These are phyloP conservation scores for Zhuliangozyma blackwelliae DNA, from an alignment of 1,139 yeast genomes.

Conservation along the genomic window DNA sequence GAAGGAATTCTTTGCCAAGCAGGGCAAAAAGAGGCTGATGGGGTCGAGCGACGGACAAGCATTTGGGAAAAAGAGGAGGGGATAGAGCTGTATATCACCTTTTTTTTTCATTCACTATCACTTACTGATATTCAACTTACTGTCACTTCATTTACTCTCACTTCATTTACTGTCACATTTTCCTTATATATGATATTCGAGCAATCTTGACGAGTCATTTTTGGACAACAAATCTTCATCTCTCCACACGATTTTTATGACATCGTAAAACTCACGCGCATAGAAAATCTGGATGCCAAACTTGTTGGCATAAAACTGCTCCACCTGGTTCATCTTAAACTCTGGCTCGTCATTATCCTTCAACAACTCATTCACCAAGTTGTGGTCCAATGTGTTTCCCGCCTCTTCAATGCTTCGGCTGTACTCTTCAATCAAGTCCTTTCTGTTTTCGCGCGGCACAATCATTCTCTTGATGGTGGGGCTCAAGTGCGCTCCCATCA, in stretches of 20 bases:
- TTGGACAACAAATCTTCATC: conserved; percentile 34
- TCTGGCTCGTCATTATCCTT: conserved; percentile 29
- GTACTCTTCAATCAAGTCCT: conserved; percentile 64
- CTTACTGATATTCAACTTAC: not conserved
- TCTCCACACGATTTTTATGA: conserved; percentile 65
- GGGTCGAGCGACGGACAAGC: conserved; percentile 39
- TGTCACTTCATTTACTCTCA: no score
- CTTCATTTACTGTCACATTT: not conserved
- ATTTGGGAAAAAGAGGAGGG: conserved; percentile 27
- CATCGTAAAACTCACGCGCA: conserved; percentile 79
- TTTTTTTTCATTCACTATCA: not conserved
- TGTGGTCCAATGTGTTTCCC: conserved; percentile 12
- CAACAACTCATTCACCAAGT: conserved; percentile 31
- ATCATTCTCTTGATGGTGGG: conserved; percentile 52
- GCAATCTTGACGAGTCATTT: conserved; percentile 27
- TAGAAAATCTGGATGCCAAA: conserved; percentile 57
- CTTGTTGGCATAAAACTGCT: conserved; percentile 43
- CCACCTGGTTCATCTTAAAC: conserved; percentile 40
- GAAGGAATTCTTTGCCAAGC: conserved; percentile 76
- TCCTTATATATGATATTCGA: conserved; percentile 35
- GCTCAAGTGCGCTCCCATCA: conserved; percentile 78
- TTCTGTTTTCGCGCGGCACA: conserved; percentile 66
- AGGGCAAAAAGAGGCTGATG: conserved; percentile 63
- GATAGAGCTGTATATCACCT: conserved; percentile 5
- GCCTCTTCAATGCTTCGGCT: conserved; percentile 33